Percentiles rank a stretch among this genome's conserved stretches.
Conservation (phyloP, 139 green algal species). For the Chlorella sorokiniana region DNA sequence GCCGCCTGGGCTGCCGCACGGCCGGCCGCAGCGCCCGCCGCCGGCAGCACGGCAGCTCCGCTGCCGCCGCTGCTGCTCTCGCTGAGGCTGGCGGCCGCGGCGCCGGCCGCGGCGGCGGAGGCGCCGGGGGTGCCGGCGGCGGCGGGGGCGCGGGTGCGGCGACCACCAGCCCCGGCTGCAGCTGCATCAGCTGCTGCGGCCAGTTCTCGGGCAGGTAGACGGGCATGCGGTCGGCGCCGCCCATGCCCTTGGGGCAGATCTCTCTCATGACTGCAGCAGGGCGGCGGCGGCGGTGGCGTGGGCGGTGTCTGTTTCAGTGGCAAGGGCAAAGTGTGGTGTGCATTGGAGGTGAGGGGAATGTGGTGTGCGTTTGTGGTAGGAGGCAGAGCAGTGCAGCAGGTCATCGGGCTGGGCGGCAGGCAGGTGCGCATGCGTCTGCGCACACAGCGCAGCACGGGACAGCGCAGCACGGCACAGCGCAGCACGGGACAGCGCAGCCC, state of each 20-base stretch:
- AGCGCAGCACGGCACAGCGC: background rate
- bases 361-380: too few relatives aligned
- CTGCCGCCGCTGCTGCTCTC: background rate
- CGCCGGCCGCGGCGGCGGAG: background rate
- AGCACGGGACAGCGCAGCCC: background rate
- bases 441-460: background rate
- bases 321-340: too few relatives aligned
- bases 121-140: background rate
- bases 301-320: too few relatives aligned
- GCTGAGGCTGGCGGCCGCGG: background rate
- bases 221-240: conserved; percentile 13
- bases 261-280: conserved; percentile 30
- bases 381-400: background rate
- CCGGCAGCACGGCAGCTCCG: background rate
- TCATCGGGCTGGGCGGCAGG: background rate
- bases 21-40: background rate
- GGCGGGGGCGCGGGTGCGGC: background rate
- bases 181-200: conserved; percentile 30
- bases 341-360: too few relatives aligned
- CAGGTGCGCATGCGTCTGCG: too few relatives aligned
- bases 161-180: conserved; percentile 12
- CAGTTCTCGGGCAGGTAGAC: conserved; percentile 41
- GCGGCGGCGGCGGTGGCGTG: too few relatives aligned
- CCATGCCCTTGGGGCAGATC: conserved; percentile 38
- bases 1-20: background rate